These are phyloP conservation scores for Rhexocercosporidium sp. DNA, from an alignment of 2,329 filamentous ascomycete genomes.

Conservation along the genomic window DNA sequence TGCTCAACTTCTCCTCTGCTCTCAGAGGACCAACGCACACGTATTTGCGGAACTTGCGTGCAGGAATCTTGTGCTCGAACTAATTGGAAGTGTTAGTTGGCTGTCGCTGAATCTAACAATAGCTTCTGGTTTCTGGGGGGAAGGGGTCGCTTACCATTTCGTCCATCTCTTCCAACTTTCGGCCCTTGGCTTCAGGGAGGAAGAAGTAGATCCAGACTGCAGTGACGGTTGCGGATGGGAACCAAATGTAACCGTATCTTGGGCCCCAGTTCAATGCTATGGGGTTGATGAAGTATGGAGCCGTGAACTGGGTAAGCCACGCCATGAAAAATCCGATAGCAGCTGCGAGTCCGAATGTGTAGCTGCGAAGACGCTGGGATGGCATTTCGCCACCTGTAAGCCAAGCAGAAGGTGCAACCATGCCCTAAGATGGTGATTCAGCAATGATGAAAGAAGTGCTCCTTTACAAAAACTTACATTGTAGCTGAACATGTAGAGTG, in stretches of 20 bases:
- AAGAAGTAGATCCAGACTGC: conserved; percentile 54
- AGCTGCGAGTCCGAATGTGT: conserved; percentile 61
- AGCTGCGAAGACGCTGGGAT: conserved; percentile 59
- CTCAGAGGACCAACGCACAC: conserved; percentile 23
- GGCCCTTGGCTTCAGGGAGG: conserved; percentile 58
- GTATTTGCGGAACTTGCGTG: conserved; percentile 23
- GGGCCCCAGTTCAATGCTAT: conserved; percentile 60
- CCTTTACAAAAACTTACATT: conserved; percentile 13
- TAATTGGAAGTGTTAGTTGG: background rate
- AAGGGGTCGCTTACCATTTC: conserved; percentile 14
- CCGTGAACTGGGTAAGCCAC: conserved; percentile 57
- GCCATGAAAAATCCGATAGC: conserved; percentile 59
- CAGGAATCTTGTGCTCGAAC: conserved; percentile 24
- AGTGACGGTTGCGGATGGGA: conserved; percentile 16
- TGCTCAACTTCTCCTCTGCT: conserved; percentile 13
- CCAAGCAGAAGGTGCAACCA: conserved; percentile 57
- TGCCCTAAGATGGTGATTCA: conserved; percentile 7
- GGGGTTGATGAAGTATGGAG: conserved; percentile 65
- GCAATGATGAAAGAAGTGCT: too few relatives aligned
- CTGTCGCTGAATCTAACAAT: too few relatives aligned
- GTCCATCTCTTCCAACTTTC: conserved; percentile 57
- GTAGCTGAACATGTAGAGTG: conserved; percentile 32
- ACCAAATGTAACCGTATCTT: conserved; percentile 62
- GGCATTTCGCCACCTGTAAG: conserved; percentile 62
- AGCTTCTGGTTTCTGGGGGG: background rate